These are phyloP conservation scores for Colletotrichum agaves DNA, from an alignment of 2,329 filamentous ascomycete genomes.

Conservation along the genomic window DNA sequence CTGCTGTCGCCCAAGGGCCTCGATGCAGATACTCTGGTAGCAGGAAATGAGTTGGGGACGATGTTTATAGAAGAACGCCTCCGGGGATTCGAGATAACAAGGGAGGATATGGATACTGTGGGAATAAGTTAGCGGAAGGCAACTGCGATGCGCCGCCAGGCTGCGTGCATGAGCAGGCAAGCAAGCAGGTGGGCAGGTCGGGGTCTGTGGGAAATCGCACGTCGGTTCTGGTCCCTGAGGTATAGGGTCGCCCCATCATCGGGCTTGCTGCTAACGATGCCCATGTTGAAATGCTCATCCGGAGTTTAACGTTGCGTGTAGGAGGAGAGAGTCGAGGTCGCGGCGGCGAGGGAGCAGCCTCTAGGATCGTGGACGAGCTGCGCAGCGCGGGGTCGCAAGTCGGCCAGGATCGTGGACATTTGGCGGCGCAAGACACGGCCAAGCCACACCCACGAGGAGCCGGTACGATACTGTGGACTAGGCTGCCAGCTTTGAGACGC, in stretches of 20 bases:
- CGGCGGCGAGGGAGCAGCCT: slow-evolving; percentile 12
- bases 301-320: slow-evolving; percentile 33
- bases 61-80: slow-evolving; percentile 82
- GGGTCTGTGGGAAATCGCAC: slow-evolving; percentile 64
- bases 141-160: slow-evolving; percentile 34
- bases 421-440: slow-evolving; percentile 36
- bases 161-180: slow-evolving; percentile 35
- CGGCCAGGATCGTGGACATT: slow-evolving; percentile 37
- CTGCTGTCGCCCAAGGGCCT: slow-evolving; percentile 78
- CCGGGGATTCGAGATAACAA: slow-evolving; percentile 83
- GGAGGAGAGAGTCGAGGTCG: slow-evolving; percentile 9
- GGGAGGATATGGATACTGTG: slow-evolving; percentile 86
- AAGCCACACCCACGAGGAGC: slow-evolving; percentile 35
- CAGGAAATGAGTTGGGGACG: slow-evolving; percentile 87
- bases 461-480: slow-evolving; percentile 30
- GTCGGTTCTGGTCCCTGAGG: slow-evolving; percentile 89
- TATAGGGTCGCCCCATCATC: slow-evolving; percentile 85
- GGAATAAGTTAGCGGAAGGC: slow-evolving; percentile 37
- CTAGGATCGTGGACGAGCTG: slow-evolving; percentile 29
- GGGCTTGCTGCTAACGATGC: slow-evolving; percentile 87
- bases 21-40: slow-evolving; percentile 78
- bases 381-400: slow-evolving; percentile 37
- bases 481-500: slow-evolving; percentile 28
- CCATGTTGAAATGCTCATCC: slow-evolving; percentile 71
- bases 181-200: slow-evolving; percentile 36